Conservation (phyloP, 371 early-diverging fungal species). For the Mucor saturninus region DNA sequence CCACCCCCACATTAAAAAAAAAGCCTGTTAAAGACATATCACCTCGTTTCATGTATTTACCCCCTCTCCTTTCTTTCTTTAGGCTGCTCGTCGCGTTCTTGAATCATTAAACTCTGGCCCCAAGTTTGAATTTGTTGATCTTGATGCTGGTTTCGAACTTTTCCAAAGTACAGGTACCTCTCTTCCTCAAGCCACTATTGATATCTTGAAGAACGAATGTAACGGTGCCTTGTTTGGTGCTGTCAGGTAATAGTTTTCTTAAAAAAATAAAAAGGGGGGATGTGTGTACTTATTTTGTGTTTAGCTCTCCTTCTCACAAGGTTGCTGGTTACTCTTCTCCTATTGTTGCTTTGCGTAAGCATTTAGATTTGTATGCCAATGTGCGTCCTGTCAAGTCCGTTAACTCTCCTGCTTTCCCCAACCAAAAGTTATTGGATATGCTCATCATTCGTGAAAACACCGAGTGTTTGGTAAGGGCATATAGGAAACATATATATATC, state of each 20-base stretch:
- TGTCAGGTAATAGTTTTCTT: constrained; percentile 70
- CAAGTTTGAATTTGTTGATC: constrained; percentile 76
- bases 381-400: constrained; percentile 87
- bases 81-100: constrained; percentile 90
- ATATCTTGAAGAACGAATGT: constrained; percentile 77
- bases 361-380: constrained; percentile 93
- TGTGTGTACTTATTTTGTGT: not conserved
- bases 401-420: constrained; percentile 60
- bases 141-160: constrained; percentile 94
- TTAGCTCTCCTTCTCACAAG: constrained; percentile 94
- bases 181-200: constrained; percentile 86
- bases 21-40: too few species aligned
- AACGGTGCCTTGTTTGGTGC: constrained; percentile 96
- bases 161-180: constrained; percentile 92
- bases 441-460: constrained; percentile 96
- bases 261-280: not conserved
- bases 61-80: constrained; percentile 16
- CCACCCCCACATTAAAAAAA: not conserved
- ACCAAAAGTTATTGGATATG: constrained; percentile 85
- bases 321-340: constrained; percentile 96
- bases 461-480: constrained; percentile 83
- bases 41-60: not conserved
- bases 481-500: not conserved
- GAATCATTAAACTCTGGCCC: constrained; percentile 70
- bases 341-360: constrained; percentile 91